Evolutionary conservation across 805 yeast species (phyloP).

Genomic region (Candida anglica): DNA sequence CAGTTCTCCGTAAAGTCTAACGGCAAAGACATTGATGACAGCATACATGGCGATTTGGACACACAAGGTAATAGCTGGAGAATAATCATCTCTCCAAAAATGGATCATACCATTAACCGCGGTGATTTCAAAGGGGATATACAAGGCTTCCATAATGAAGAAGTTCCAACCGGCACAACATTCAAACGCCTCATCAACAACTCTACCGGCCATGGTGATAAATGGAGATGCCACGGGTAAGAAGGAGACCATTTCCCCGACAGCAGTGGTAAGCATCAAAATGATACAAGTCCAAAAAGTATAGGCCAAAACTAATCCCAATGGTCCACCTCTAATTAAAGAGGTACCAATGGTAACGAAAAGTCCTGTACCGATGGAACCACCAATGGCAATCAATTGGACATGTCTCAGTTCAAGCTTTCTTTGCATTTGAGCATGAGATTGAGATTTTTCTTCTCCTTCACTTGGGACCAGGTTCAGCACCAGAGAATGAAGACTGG

Average conservation of each 20-base stretch:
- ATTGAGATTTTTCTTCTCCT: background rate
- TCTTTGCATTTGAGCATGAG: slow-evolving; percentile 4
- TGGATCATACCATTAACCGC: slow-evolving; percentile 53
- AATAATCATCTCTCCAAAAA: slow-evolving; percentile 47
- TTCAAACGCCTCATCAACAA: slow-evolving; percentile 35
- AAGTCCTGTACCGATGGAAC: slow-evolving; percentile 37
- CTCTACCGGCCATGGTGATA: slow-evolving; percentile 34
- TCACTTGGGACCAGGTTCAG: too few species aligned
- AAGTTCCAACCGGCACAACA: slow-evolving; percentile 29
- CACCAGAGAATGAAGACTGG: too few species aligned
- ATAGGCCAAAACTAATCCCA: slow-evolving; percentile 28
- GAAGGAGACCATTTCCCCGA: slow-evolving; percentile 36
- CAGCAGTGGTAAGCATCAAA: slow-evolving; percentile 28
- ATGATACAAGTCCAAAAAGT: slow-evolving; percentile 29
- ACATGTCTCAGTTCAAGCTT: slow-evolving; percentile 27
- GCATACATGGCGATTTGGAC: slow-evolving; percentile 41
- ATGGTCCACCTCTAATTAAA: slow-evolving; percentile 30
- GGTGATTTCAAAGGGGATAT: slow-evolving; percentile 46
- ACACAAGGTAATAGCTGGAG: slow-evolving; percentile 44
- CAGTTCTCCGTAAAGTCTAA: slow-evolving; percentile 46
- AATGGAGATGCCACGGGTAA: slow-evolving; percentile 35
- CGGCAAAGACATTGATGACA: slow-evolving; percentile 43
- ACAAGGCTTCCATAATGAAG: slow-evolving; percentile 41
- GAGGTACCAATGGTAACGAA: slow-evolving; percentile 33
- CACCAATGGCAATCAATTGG: slow-evolving; percentile 38